Base-by-base conservation (phyloP, 2,329 filamentous ascomycete genomes). In the Aureobasidium sp. region DNA sequence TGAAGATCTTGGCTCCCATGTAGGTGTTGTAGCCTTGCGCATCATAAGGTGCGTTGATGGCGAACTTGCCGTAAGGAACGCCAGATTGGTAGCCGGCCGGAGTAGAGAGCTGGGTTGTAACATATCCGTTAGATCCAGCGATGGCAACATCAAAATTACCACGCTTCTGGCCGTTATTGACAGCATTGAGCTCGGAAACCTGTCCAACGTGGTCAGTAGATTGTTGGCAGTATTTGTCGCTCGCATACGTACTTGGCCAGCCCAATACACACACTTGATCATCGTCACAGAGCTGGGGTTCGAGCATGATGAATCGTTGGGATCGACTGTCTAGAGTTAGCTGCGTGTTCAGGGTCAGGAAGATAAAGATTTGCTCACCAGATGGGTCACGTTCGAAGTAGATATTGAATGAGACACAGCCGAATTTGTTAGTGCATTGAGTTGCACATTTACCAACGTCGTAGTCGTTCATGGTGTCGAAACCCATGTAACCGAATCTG, bases 81-180 rank as follows among this genome's bases (percentile, higher is more conserved):
- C 65, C 77, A 48, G 74, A 71, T 36, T 76, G 75, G 27, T 69
- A 69, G 15, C 78, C 71, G 56, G 69, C 67, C 9, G 68, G 67
- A 4, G 77, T 78, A 65, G 70, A 51, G 31, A 69, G 58, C 48
- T 71, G 64, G 47, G 70, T 68, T 69, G 69, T 71, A 56, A 67
- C 66, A 66, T 71, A 74, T 9, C 79, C 81, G 64, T 83, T 82
- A 36, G 77, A 81, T n/a, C 77, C 81, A 16, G 80, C 75, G 45
- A 83, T 79, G 27, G 79, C 77, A 43, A 82, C 77, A 13, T 74
- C 68, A 75, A 83, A 75, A 18, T 70, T 48, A 29, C 66, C 68
- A 11, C 76, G 74, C 59, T 63, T 74, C 67, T 79, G 72, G 27
- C 77, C 78, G 2, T 29, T 53, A 68, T 80, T 80, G 27, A 58